Evolutionary conservation across 2,329 filamentous ascomycete species (phyloP), one percentile per base, ranked within the genome.

Genomic region (Fusarium pilosicola): DNA sequence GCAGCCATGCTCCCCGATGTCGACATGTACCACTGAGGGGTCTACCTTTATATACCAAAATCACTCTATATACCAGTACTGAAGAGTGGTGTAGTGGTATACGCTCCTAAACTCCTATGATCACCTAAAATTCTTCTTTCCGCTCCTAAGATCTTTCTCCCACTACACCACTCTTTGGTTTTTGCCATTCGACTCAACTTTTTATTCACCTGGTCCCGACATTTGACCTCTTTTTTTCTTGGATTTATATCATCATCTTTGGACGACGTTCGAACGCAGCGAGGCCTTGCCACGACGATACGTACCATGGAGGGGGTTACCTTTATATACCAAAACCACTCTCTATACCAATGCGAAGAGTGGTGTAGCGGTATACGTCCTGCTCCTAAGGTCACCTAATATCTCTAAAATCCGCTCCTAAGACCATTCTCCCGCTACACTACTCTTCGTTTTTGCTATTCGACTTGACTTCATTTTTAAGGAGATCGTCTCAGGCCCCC

Each of bases 31-130:
- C 36, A 18, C 36, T 38, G 17, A 20, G 18, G 18, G 10, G 17
- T 20, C 34, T 38, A 38, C 36, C 36, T 38, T 38, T 38, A 38
- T 20, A 20, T 38, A 11, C 5, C 18, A 38, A 38, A 38, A 38
- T 11, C 36, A 38, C 17, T 38, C 36, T 38, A 20, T 20, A 38
- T 38, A 20, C 36, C 36, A 20, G 36, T 22, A 48, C 20, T 42
- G 55, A 48, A 30, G 55, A 58, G 55, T 58, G 56, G 56, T 58
- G 56, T n/a, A 48, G 32, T 58, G 56, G 56, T 58, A 26, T 38
- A 17, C 42, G 32, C 28, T 36, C 32, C 41, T 46, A 56, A 20
- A 32, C 36, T 38, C 36, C 36, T 38, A 38, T 38, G 36, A 38
- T 20, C 26, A 49, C 46, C 46, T 49, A 49, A 22, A 56, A 54